These are phyloP conservation scores for Kalmanozyma brasiliensis DNA, from an alignment of 1,284 basidiomycete genomes.

Conservation along the genomic window DNA sequence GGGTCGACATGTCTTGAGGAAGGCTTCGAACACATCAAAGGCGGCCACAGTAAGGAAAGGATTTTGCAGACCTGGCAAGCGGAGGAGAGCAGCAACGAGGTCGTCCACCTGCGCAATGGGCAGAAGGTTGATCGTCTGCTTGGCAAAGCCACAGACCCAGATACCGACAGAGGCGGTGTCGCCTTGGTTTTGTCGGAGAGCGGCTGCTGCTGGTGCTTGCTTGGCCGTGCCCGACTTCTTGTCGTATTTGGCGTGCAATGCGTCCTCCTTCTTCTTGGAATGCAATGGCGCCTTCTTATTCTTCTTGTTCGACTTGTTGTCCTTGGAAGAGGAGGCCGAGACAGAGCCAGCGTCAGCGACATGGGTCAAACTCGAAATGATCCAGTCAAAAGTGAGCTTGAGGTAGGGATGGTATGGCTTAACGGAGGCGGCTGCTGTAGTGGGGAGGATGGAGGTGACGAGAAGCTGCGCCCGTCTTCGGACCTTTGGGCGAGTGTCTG, in stretches of 20 bases:
- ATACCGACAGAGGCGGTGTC: slow-evolving; percentile 62
- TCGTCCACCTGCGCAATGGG: slow-evolving; percentile 51
- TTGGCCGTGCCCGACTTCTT: slow-evolving; percentile 61
- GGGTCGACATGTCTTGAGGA: slow-evolving; percentile 58
- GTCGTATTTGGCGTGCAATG: slow-evolving; percentile 64
- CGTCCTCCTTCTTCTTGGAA: slow-evolving; percentile 75
- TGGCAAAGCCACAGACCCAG: slow-evolving; percentile 63
- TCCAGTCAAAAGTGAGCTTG: slow-evolving; percentile 80
- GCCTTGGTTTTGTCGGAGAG: slow-evolving; percentile 55
- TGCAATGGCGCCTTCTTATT: too few relatives aligned
- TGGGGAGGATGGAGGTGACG: slow-evolving; percentile 75
- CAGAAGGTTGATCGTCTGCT: slow-evolving; percentile 51
- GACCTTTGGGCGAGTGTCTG: slow-evolving; percentile 92
- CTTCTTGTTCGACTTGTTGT: slow-evolving; percentile 72
- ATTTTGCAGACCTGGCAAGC: slow-evolving; percentile 61
- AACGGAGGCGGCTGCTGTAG: slow-evolving; percentile 32
- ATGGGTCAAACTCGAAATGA: slow-evolving; percentile 76
- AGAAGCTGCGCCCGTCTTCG: slow-evolving; percentile 89
- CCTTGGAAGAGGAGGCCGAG: slow-evolving; percentile 70
- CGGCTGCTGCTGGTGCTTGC: slow-evolving; percentile 57
- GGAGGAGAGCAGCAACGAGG: slow-evolving; percentile 51
- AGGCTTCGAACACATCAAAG: slow-evolving; percentile 64
- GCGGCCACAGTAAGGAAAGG: slow-evolving; percentile 64
- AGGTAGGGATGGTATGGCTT: slow-evolving; percentile 82
- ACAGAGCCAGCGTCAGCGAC: slow-evolving; percentile 73